Percentiles rank a stretch among this genome's conserved stretches.
Evolutionary conservation across 371 early-diverging fungal species (phyloP).

Genomic region (Mucor circinelloides): DNA sequence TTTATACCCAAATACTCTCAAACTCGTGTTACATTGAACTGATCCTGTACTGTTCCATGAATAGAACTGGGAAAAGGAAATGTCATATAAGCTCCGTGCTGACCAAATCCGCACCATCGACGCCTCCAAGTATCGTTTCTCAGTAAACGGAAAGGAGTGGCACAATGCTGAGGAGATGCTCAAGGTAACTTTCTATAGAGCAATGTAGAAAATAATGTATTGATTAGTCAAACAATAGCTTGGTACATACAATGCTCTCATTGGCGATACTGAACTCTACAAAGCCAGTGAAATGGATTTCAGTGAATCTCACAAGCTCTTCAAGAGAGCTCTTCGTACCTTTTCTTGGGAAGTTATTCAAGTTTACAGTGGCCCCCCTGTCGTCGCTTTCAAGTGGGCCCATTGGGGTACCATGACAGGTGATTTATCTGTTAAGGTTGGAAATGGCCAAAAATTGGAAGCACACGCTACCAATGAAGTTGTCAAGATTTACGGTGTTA

Average conservation of each 20-base stretch:
- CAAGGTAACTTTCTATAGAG: slow-evolving; percentile 19
- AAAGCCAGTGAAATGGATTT: slow-evolving; percentile 56
- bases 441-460: slow-evolving; percentile 43
- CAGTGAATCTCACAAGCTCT: slow-evolving; percentile 53
- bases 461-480: slow-evolving; percentile 48
- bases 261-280: slow-evolving; percentile 57
- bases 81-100: slow-evolving; percentile 52
- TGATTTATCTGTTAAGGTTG: slow-evolving; percentile 42
- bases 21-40: background rate
- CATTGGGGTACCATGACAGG: slow-evolving; percentile 56
- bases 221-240: slow-evolving; percentile 23
- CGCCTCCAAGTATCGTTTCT: slow-evolving; percentile 46
- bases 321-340: slow-evolving; percentile 53
- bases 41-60: background rate
- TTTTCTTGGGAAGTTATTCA: slow-evolving; percentile 58
- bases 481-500: slow-evolving; percentile 46
- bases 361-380: slow-evolving; percentile 54
- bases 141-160: slow-evolving; percentile 48
- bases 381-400: slow-evolving; percentile 57
- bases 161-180: slow-evolving; percentile 53
- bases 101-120: slow-evolving; percentile 57
- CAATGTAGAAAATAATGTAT: background rate
- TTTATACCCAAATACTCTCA: background rate
- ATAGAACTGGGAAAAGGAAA: slow-evolving; percentile 62
- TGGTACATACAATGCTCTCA: slow-evolving; percentile 61